These are phyloP conservation scores for Stephanodiscus triporus DNA, from an alignment of 108 stramenopile genomes.

Conservation along the genomic window DNA sequence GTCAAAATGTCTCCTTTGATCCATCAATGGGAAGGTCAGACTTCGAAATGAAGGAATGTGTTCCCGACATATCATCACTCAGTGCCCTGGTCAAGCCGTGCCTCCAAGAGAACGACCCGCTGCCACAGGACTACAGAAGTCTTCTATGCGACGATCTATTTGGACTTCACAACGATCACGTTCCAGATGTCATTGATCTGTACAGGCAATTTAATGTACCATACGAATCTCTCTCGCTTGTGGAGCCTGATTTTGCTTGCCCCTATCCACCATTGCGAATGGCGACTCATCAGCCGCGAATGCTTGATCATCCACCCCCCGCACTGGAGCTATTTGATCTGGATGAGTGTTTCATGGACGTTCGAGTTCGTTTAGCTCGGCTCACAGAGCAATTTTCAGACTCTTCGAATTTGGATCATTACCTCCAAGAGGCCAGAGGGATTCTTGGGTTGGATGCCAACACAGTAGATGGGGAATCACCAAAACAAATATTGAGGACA, in stretches of 20 bases:
- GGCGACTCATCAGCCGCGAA: slow-evolving; percentile 71
- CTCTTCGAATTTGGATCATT: slow-evolving; percentile 69
- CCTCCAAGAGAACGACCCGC: slow-evolving; percentile 71
- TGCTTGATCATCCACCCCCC: slow-evolving; percentile 68
- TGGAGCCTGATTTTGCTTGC: slow-evolving; percentile 81
- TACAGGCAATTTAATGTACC: slow-evolving; percentile 68
- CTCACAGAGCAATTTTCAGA: slow-evolving; percentile 73
- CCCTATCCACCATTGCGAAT: slow-evolving; percentile 76
- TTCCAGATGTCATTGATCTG: slow-evolving; percentile 76
- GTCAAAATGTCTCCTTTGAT: slow-evolving; percentile 36
- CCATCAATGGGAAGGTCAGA: slow-evolving; percentile 39
- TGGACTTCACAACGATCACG: slow-evolving; percentile 60
- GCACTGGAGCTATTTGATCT: slow-evolving; percentile 88
- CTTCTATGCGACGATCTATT: slow-evolving; percentile 77
- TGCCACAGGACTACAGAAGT: slow-evolving; percentile 76
- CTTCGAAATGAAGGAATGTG: slow-evolving; percentile 57
- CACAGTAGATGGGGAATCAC: slow-evolving; percentile 25
- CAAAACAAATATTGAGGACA: slow-evolving; percentile 42
- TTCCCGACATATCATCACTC: slow-evolving; percentile 76
- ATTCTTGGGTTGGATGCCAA: slow-evolving; percentile 56
- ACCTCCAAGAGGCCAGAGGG: slow-evolving; percentile 68
- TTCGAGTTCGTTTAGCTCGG: slow-evolving; percentile 69
- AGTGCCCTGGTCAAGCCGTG: slow-evolving; percentile 71
- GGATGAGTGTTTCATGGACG: slow-evolving; percentile 83
- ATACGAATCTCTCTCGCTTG: slow-evolving; percentile 76